Conservation (phyloP, 257 asterid species). For the Nyctanthes arbortristis region DNA sequence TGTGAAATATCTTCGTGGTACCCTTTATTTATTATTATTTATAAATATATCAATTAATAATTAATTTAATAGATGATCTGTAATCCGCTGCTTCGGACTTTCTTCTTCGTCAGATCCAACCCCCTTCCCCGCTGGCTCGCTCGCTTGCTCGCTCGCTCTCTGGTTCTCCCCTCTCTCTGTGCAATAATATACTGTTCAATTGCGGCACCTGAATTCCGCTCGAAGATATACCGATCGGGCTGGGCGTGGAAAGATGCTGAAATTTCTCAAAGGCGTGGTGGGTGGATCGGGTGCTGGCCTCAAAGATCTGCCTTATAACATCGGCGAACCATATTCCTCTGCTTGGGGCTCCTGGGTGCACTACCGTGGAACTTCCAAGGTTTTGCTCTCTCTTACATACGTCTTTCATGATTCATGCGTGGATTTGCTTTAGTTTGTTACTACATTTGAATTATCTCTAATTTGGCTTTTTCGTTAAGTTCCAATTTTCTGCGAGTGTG, state of each 20-base stretch:
- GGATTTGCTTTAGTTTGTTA: background rate
- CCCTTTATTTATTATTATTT: too few species aligned
- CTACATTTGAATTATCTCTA: slow-evolving; percentile 9
- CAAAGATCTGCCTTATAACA: slow-evolving; percentile 92
- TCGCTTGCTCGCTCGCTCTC: slow-evolving; percentile 32
- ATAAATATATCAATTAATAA: too few species aligned
- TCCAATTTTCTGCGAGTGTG: slow-evolving; percentile 22
- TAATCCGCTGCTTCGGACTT: too few species aligned
- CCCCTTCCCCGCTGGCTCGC: slow-evolving; percentile 40
- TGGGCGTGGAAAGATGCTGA: slow-evolving; percentile 54
- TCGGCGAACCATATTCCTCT: slow-evolving; percentile 95
- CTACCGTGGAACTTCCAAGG: slow-evolving; percentile 90
- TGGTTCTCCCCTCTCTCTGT: slow-evolving; percentile 17
- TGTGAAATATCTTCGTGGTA: too few species aligned
- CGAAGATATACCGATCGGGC: slow-evolving; percentile 22
- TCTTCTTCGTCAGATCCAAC: too few species aligned
- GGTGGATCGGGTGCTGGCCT: slow-evolving; percentile 93
- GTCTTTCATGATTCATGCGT: background rate
- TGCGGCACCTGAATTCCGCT: background rate
- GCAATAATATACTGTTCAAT: background rate
- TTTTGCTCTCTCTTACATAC: background rate
- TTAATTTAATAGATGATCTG: too few species aligned
- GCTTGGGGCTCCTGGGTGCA: slow-evolving; percentile 99
- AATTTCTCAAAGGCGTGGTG: slow-evolving; percentile 93
- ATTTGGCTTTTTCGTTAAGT: slow-evolving; percentile 15